phyloP scores from a whole-genome alignment of 176 grass and related monocot species.

The Zoysia pacifica region DNA sequence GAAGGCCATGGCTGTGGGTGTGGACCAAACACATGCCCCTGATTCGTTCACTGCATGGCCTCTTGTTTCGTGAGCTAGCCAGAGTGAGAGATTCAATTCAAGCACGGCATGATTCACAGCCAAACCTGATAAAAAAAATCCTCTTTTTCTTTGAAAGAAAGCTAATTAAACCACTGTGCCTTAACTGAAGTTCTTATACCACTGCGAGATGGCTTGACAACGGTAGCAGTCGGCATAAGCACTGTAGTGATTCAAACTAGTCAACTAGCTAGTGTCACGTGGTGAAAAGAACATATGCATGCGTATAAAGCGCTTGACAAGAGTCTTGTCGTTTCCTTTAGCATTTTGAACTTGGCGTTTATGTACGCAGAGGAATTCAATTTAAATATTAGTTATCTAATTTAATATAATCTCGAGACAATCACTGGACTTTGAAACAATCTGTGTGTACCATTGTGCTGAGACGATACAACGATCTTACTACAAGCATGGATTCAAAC shows the following conservation, averaged over 20 bases:
- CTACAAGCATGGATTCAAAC: no score
- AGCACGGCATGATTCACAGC: no score
- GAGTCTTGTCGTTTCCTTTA: slow-evolving; percentile 37
- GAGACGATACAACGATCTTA: neutral
- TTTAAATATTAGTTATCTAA: no score
- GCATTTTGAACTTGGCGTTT: slow-evolving; percentile 31
- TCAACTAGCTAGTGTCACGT: neutral
- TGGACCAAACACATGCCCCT: neutral
- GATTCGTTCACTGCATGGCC: neutral
- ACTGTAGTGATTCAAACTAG: neutral
- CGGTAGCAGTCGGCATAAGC: neutral
- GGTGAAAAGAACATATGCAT: slow-evolving; percentile 12
- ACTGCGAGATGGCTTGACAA: neutral
- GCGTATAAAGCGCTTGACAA: neutral
- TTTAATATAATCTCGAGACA: no score
- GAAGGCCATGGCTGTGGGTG: neutral
- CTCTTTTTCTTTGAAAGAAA: no score
- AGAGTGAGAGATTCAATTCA: no score
- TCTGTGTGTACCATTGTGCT: no score
- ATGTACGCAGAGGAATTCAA: neutral
- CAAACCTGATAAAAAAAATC: no score
- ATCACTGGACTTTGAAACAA: no score
- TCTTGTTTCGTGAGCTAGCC: neutral
- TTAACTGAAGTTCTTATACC: no score
- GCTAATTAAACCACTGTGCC: no score